A percentile compares a stretch with the other conserved stretches of the same genome.
phyloP scores from a whole-genome alignment of 2,329 filamentous ascomycete genomes.

The Microdochium trichocladiopsis region DNA sequence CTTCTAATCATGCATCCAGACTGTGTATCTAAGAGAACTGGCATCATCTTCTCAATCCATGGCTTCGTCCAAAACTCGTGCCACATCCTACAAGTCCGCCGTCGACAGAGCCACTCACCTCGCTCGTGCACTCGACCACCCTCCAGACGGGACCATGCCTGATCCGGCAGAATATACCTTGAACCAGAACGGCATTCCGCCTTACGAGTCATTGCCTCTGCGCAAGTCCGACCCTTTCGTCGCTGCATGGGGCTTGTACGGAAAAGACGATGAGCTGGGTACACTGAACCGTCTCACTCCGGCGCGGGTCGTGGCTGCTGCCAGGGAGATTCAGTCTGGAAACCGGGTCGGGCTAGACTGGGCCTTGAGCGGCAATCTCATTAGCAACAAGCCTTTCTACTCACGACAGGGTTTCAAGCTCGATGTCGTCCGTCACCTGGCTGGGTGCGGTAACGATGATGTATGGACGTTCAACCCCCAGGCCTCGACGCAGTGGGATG shows the following conservation, averaged over 20 bases:
- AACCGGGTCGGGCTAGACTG: constrained; percentile 52
- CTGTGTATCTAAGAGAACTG: no score
- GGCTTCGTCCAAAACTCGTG: not conserved
- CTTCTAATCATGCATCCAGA: no score
- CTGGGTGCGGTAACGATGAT: constrained; percentile 48
- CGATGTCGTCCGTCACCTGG: constrained; percentile 39
- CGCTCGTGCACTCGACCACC: not conserved
- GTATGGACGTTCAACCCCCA: constrained; percentile 52
- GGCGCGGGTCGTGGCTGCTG: constrained; percentile 40
- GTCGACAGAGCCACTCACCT: not conserved
- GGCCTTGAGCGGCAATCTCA: constrained; percentile 43
- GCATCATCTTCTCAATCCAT: no score
- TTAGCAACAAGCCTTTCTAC: constrained; percentile 42
- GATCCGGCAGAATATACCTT: constrained; percentile 3
- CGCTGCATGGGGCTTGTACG: constrained; percentile 43
- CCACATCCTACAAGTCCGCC: not conserved
- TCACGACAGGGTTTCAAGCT: constrained; percentile 47
- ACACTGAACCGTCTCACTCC: constrained; percentile 54
- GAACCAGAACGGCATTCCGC: constrained; percentile 34
- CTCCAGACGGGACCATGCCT: not conserved
- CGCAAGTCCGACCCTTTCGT: constrained; percentile 35
- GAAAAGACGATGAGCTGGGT: constrained; percentile 49
- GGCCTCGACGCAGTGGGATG: constrained; percentile 51
- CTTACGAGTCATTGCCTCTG: constrained; percentile 39
- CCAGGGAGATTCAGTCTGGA: constrained; percentile 47